Conservation (phyloP, 2,329 filamentous ascomycete genomes). For the Colletotrichum sp. region DNA sequence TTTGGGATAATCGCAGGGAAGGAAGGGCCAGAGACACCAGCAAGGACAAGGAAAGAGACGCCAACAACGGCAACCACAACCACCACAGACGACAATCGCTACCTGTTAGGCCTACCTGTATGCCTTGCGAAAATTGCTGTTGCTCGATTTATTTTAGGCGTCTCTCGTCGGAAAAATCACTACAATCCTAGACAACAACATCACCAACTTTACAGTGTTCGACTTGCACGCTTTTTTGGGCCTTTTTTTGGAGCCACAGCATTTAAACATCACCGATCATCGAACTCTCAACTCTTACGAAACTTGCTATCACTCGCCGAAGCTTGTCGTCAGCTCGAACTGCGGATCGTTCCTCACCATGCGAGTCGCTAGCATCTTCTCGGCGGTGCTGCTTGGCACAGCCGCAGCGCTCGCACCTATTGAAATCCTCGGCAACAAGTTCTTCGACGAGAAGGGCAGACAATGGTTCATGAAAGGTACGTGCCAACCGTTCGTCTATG, state of each 20-base stretch:
- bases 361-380: constrained; percentile 37
- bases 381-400: constrained; percentile 38
- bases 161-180: not conserved
- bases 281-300: not conserved
- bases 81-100: not conserved
- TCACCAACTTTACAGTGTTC: not conserved
- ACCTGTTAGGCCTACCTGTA: not conserved
- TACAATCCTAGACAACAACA: not conserved
- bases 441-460: constrained; percentile 80
- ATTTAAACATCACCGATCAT: not conserved
- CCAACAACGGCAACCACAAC: not conserved
- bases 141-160: not conserved
- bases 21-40: not conserved
- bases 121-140: not conserved
- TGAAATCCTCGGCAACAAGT: constrained; percentile 74
- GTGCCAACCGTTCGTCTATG: constrained; percentile 18
- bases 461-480: constrained; percentile 86
- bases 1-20: not conserved
- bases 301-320: not conserved
- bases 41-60: not conserved
- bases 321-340: not conserved
- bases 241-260: not conserved
- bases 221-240: not conserved
- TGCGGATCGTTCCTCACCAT: constrained; percentile 31
- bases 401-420: constrained; percentile 52